These are phyloP conservation scores for Olyra latifolia DNA, from an alignment of 176 grass and related monocot species.

Conservation along the genomic window DNA sequence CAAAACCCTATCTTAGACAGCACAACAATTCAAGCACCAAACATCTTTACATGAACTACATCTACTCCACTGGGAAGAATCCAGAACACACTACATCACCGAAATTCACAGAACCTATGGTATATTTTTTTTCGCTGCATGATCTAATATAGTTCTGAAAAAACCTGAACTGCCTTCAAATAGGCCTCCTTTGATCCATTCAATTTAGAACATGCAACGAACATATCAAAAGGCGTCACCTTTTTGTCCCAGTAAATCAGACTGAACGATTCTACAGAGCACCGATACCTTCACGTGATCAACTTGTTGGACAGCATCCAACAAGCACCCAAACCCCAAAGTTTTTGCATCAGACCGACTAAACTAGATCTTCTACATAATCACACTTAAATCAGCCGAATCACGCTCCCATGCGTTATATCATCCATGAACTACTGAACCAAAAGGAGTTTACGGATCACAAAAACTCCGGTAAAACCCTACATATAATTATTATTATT, in stretches of 20 bases:
- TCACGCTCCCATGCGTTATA: neutral
- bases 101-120: neutral
- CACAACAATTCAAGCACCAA: neutral
- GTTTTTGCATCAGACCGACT: neutral
- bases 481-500: neutral
- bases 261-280: neutral
- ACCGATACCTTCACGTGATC: neutral
- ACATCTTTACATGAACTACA: neutral
- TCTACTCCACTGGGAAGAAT: neutral
- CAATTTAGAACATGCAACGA: neutral
- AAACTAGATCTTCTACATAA: neutral
- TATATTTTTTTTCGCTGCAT: neutral
- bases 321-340: neutral
- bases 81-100: neutral
- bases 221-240: neutral
- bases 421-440: neutral
- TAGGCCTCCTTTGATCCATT: neutral
- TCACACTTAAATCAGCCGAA: slow-evolving; percentile 1
- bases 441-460: slow-evolving; percentile 26
- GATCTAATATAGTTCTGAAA: neutral
- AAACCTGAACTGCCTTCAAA: neutral
- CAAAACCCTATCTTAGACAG: slow-evolving; percentile 16
- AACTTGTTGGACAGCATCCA: neutral
- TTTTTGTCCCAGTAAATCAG: neutral
- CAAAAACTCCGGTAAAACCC: neutral